Percentiles rank a stretch among this genome's conserved stretches.
phyloP scores from a whole-genome alignment of 345 rosid genomes.

The Dipteronia sinensis region DNA sequence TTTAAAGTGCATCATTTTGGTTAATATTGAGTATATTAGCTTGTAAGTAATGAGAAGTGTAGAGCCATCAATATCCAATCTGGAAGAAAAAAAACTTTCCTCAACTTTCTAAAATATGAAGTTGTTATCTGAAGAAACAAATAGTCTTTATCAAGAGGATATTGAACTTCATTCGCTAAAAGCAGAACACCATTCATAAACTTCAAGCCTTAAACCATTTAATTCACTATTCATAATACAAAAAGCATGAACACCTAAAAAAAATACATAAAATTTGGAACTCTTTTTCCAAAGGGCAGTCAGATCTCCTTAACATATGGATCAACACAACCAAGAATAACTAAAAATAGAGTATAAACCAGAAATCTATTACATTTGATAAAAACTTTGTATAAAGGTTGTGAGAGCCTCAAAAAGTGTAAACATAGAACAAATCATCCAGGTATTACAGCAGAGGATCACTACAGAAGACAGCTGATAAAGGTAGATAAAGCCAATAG shows the following conservation, averaged over 20 bases:
- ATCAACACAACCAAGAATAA: neutral
- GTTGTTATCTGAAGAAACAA: neutral
- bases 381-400: neutral
- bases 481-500: neutral
- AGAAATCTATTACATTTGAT: neutral
- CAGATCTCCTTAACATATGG: neutral
- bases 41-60: neutral
- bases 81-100: neutral
- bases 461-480: neutral
- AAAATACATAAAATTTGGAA: neutral
- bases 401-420: neutral
- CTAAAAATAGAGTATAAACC: neutral
- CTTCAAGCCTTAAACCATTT: neutral
- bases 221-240: neutral
- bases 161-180: neutral
- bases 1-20: neutral
- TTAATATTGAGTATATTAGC: neutral
- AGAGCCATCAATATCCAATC: neutral
- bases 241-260: neutral
- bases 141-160: neutral
- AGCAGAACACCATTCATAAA: neutral
- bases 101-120: neutral
- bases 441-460: neutral
- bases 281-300: neutral
- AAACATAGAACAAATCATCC: constrained; percentile 6